Conservation (phyloP, 768 basidiomycete species). For the Naganishia onofrii region DNA sequence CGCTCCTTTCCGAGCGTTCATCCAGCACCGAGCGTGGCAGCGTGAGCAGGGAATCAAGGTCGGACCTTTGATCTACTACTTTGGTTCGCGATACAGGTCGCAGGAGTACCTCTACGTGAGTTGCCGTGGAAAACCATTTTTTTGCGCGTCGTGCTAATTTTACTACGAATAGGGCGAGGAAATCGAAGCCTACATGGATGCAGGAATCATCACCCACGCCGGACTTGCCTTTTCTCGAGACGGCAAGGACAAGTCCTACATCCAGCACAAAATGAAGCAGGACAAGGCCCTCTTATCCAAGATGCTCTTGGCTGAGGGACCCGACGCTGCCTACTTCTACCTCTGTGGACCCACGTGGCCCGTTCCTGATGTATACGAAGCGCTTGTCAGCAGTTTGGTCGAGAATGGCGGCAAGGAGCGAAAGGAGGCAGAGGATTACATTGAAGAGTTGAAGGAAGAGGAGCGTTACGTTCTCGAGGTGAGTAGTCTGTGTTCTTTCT, state of each 20-base stretch:
- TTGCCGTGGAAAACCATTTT: slow-evolving; percentile 7
- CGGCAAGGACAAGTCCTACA: slow-evolving; percentile 87
- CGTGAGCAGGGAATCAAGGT: slow-evolving; percentile 70
- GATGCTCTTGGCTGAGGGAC: slow-evolving; percentile 62
- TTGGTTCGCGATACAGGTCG: slow-evolving; percentile 91
- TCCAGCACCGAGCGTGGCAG: slow-evolving; percentile 88
- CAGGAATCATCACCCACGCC: slow-evolving; percentile 78
- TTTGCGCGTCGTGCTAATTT: slow-evolving; percentile 23
- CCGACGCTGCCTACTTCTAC: slow-evolving; percentile 68
- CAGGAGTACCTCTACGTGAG: slow-evolving; percentile 83
- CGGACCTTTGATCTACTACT: slow-evolving; percentile 96
- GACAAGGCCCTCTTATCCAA: slow-evolving; percentile 73
- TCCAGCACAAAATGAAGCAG: slow-evolving; percentile 96
- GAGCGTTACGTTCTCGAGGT: slow-evolving; percentile 98
- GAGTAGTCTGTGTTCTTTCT: neutral
- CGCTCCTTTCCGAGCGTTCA: slow-evolving; percentile 98
- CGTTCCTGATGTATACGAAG: slow-evolving; percentile 96
- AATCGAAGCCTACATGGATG: slow-evolving; percentile 87
- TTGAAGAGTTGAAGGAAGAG: slow-evolving; percentile 90
- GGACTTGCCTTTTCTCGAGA: slow-evolving; percentile 97
- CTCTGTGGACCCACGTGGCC: slow-evolving; percentile 99
- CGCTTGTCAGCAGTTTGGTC: slow-evolving; percentile 75
- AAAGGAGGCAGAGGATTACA: slow-evolving; percentile 69
- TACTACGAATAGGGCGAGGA: slow-evolving; percentile 50
- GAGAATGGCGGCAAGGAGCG: slow-evolving; percentile 67